Percentiles rank a stretch among this genome's conserved stretches.
Conservation (phyloP, 2,329 filamentous ascomycete species). For the Pseudonectria foliicola region DNA sequence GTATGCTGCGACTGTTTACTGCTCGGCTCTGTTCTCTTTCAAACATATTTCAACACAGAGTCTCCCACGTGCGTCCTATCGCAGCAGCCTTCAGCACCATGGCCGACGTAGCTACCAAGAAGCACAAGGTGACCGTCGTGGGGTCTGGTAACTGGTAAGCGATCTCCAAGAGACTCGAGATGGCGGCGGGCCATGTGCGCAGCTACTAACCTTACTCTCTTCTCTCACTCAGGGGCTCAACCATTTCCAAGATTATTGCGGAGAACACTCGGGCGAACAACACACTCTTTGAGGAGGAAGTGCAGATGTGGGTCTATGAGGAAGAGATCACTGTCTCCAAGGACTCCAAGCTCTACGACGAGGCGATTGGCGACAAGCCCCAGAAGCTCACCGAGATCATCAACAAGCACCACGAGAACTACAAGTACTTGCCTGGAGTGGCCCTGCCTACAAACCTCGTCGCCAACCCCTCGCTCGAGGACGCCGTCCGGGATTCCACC, state of each 20-base stretch:
- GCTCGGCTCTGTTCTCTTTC: slow-evolving; percentile 10
- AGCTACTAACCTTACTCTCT: neutral
- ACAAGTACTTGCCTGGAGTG: slow-evolving; percentile 95
- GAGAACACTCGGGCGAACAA: slow-evolving; percentile 78
- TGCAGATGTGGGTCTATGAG: slow-evolving; percentile 99
- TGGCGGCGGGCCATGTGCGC: too few relatives aligned
- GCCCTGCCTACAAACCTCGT: slow-evolving; percentile 73
- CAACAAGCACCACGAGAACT: slow-evolving; percentile 89
- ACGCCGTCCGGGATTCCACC: slow-evolving; percentile 75
- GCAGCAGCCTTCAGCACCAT: slow-evolving; percentile 23
- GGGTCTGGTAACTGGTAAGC: slow-evolving; percentile 91
- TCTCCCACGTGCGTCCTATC: slow-evolving; percentile 12
- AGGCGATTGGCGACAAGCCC: slow-evolving; percentile 53
- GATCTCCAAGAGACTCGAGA: too few relatives aligned
- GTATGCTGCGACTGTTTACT: slow-evolving; percentile 19
- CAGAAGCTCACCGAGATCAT: slow-evolving; percentile 89
- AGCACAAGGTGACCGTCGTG: slow-evolving; percentile 88
- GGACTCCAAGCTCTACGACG: slow-evolving; percentile 65
- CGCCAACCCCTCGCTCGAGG: slow-evolving; percentile 73
- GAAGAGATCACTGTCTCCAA: slow-evolving; percentile 73
- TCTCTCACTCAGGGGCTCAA: slow-evolving; percentile 68
- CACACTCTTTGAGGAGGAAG: slow-evolving; percentile 76
- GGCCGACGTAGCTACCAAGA: slow-evolving; percentile 41
- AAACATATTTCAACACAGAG: slow-evolving; percentile 6
- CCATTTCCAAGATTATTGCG: slow-evolving; percentile 93